Evolutionary conservation across 257 asterid genomes (phyloP).

Genomic region (Cynanchum wilfordii): DNA sequence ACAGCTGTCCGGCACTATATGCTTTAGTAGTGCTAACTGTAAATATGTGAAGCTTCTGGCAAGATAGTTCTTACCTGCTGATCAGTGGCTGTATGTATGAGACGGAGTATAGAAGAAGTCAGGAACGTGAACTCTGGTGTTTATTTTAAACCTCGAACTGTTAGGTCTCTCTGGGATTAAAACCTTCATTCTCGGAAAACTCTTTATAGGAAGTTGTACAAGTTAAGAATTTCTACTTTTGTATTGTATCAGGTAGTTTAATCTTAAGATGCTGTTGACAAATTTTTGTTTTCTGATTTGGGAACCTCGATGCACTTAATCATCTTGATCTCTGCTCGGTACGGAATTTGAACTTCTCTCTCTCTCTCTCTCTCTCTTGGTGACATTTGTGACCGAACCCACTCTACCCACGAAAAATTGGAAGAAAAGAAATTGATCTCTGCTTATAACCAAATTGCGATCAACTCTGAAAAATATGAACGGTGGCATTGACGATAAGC

Average conservation of each 20-base stretch:
- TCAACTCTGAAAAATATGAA: too few species aligned
- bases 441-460: too few species aligned
- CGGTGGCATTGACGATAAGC: too few species aligned
- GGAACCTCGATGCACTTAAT: not conserved
- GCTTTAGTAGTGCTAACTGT: not conserved
- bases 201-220: not conserved
- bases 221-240: not conserved
- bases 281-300: not conserved
- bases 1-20: not conserved
- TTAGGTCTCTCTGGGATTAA: not conserved
- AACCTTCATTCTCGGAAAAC: not conserved
- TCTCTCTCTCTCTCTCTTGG: too few species aligned
- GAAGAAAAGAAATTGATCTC: too few species aligned
- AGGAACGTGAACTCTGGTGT: not conserved
- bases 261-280: not conserved
- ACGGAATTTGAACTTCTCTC: not conserved
- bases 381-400: too few species aligned
- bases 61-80: not conserved
- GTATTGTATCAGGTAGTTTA: not conserved
- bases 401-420: too few species aligned
- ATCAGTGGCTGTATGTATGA: not conserved
- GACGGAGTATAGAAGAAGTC: not conserved
- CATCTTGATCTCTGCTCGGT: not conserved
- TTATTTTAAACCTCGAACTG: not conserved
- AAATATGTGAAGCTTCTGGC: conserved; percentile 1